Evolutionary conservation across 352 stramenopile genomes (phyloP), one percentile per base, ranked within the genome.

Genomic region (Globisporangium irregulare): DNA sequence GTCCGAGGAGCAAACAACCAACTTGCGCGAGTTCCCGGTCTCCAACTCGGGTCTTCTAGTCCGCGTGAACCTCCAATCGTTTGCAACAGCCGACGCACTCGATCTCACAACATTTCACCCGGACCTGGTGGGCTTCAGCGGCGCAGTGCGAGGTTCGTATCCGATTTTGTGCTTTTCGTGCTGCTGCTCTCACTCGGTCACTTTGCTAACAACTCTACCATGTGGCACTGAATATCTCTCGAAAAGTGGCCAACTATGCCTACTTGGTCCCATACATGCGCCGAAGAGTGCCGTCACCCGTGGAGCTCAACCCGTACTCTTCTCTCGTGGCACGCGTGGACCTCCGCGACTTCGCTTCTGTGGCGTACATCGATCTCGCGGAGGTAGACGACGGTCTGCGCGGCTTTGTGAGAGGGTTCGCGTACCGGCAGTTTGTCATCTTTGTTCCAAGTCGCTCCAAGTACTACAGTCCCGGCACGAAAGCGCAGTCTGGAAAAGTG

Each of bases 221-320:
- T 24, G 25, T 58, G 29, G 32, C 24, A 22, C 12, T 36, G 27
- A 32, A 6, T 10, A 27, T 58, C 24, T 36, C 34, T 8, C 4
- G 36, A 61, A 9, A 29, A 91, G 84, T 94, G 6, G 81, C 76
- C 6, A 72, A 92, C 69, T 89, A 80, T 54, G 82, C 77, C 3
- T 94, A 90, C 69, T 87, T 94, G n/a, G 67, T 94, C 20, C 86
- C 86, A 10, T 91, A 79, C 66, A 89, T 90, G 80, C 72, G 75
- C 14, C 68, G 85, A 10, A 75, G 74, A 7, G 64, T 85, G 27
- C 63, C 80, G 0, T 67, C 72, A 2, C 75, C 76, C 0, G 22
- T 67, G 0, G 73, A 81, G 51, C 22, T 86, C 29, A 87, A 86
- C 4, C 74, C 83, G 46, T 94, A 90, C 67, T 89, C 83, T 22